Percentiles rank a stretch among this genome's conserved stretches.
These are phyloP conservation scores for Nemania bipapillata DNA, from an alignment of 2,329 filamentous ascomycete species.

Conservation along the genomic window DNA sequence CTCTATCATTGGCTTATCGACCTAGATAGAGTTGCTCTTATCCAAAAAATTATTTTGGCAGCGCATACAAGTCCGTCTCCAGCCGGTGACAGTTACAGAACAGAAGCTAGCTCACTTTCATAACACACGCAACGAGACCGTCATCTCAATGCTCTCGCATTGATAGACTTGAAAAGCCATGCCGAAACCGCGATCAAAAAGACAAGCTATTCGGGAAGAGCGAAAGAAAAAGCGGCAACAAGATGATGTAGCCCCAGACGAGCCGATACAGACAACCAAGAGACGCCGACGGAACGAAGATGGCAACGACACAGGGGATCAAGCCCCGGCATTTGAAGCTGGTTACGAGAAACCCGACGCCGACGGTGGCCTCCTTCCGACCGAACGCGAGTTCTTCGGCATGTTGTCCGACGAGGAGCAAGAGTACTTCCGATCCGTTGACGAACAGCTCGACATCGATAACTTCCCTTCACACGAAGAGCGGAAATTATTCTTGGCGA, in stretches of 20 bases:
- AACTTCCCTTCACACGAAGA: constrained; percentile 83
- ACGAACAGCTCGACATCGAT: constrained; percentile 89
- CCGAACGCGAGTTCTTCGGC: constrained; percentile 85
- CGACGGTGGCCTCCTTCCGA: constrained; percentile 29
- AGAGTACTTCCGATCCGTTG: constrained; percentile 91
- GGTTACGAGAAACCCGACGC: constrained; percentile 39
- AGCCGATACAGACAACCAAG: constrained; percentile 38
- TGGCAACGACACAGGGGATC: constrained; percentile 28
- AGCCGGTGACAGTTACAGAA: too few species aligned
- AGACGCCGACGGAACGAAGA: constrained; percentile 47
- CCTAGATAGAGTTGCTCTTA: constrained; percentile 5
- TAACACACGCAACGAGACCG: neutral
- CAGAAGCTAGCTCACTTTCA: neutral
- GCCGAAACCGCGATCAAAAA: constrained; percentile 52
- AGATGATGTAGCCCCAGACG: constrained; percentile 38
- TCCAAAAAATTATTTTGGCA: constrained; percentile 33
- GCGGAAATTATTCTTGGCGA: constrained; percentile 76
- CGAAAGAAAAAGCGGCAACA: constrained; percentile 50
- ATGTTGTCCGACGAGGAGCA: constrained; percentile 93
- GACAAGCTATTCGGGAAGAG: constrained; percentile 52
- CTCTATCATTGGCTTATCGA: constrained; percentile 18
- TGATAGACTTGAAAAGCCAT: constrained; percentile 36
- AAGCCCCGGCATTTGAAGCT: constrained; percentile 41
- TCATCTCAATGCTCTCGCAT: neutral
- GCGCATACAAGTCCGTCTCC: neutral